These are phyloP conservation scores for Penicillium atrosanguineum DNA, from an alignment of 495 filamentous ascomycete genomes.

Conservation along the genomic window DNA sequence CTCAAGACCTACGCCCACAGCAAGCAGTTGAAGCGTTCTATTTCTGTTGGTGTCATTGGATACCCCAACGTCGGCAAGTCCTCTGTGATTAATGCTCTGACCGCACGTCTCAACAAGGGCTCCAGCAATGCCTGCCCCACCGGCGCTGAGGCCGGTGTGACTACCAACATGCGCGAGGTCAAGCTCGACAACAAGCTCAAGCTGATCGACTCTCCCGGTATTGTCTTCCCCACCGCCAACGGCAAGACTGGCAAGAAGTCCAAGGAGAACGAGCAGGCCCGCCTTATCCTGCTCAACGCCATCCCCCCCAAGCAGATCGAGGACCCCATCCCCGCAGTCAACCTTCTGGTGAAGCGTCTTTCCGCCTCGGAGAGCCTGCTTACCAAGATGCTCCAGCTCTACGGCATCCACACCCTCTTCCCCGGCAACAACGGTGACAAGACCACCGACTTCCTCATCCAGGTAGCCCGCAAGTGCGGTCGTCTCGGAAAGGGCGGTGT, in stretches of 20 bases:
- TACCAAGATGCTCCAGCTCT: conserved; percentile 73
- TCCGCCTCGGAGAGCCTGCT: conserved; percentile 68
- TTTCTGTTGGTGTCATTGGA: conserved; percentile 90
- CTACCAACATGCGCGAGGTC: conserved; percentile 80
- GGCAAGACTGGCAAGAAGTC: conserved; percentile 53
- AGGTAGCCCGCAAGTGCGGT: conserved; percentile 90
- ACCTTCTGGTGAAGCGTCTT: conserved; percentile 74
- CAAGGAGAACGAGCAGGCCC: conserved; percentile 63
- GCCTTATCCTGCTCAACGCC: conserved; percentile 84
- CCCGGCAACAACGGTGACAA: conserved; percentile 58
- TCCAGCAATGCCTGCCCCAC: conserved; percentile 72
- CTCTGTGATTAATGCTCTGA: conserved; percentile 92
- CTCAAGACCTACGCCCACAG: conserved; percentile 86
- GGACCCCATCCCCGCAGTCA: conserved; percentile 84
- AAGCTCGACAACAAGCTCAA: conserved; percentile 96
- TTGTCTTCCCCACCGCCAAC: conserved; percentile 74
- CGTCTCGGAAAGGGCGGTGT: conserved; percentile 85
- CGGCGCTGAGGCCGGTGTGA: conserved; percentile 91
- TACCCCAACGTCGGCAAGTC: conserved; percentile 98
- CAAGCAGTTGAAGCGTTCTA: conserved; percentile 81
- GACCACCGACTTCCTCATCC: conserved; percentile 90
- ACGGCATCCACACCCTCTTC: conserved; percentile 77
- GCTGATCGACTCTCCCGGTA: conserved; percentile 91
- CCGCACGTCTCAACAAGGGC: conserved; percentile 70
- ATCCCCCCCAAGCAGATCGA: conserved; percentile 90